Evolutionary conservation across 2,329 filamentous ascomycete genomes (phyloP).

Genomic region (Cryphonectria radicalis): DNA sequence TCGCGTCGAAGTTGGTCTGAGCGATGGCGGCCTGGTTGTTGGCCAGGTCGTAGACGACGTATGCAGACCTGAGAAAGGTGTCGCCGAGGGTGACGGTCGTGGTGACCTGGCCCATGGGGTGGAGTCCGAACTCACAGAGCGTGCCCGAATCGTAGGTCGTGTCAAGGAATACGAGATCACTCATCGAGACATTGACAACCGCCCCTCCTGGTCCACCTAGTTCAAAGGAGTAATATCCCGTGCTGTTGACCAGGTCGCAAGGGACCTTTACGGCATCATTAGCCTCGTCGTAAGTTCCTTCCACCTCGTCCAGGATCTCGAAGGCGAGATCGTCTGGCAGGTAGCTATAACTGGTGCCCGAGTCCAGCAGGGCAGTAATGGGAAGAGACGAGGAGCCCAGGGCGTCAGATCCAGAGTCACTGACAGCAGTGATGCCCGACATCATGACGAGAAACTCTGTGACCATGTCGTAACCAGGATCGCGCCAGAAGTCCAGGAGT

Average conservation of each 20-base stretch:
- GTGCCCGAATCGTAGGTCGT: neutral
- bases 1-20: constrained; percentile 59
- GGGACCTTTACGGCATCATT: neutral
- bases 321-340: constrained; percentile 10
- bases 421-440: constrained; percentile 6
- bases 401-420: constrained; percentile 7
- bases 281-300: neutral
- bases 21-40: constrained; percentile 56
- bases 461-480: neutral
- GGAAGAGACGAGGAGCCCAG: neutral
- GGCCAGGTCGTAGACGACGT: constrained; percentile 58
- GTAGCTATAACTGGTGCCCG: constrained; percentile 5
- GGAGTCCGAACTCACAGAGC: neutral
- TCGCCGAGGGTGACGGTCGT: constrained; percentile 49
- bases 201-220: constrained; percentile 8
- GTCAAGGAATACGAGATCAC: constrained; percentile 4
- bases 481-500: constrained; percentile 7
- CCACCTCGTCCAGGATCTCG: neutral
- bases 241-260: neutral
- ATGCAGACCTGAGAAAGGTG: constrained; percentile 58
- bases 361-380: constrained; percentile 16
- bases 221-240: constrained; percentile 1
- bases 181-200: constrained; percentile 12
- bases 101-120: neutral
- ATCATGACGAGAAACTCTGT: constrained; percentile 11